Percentiles rank a stretch among this genome's conserved stretches.
Evolutionary conservation across 192 early-diverging fungal species (phyloP).

Genomic region (Coemansia guatemalensis): DNA sequence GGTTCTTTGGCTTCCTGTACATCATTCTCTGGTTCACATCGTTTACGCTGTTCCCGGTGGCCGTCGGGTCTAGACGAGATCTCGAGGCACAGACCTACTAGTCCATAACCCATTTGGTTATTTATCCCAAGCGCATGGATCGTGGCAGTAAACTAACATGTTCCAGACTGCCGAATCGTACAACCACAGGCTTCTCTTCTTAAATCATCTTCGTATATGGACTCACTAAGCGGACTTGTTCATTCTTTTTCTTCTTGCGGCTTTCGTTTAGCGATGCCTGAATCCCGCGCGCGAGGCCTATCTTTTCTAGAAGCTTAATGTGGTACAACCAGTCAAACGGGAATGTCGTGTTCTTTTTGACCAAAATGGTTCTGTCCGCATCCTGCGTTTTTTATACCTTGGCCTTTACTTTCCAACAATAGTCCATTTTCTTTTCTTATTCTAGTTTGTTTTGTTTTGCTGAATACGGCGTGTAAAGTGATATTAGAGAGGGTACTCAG

Average conservation of each 20-base stretch:
- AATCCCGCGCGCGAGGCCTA: background rate
- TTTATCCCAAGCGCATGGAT: background rate
- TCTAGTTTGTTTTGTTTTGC: background rate
- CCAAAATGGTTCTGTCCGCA: background rate
- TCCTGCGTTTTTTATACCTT: background rate
- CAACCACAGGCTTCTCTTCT: background rate
- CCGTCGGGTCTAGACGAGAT: conserved; percentile 1
- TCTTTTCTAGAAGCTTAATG: background rate
- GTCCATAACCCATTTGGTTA: background rate
- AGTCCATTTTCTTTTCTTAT: background rate
- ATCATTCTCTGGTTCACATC: conserved; percentile 51
- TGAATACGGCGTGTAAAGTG: conserved; percentile 1
- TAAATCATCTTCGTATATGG: background rate
- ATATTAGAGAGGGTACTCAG: background rate
- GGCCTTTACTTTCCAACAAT: background rate
- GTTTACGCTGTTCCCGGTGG: conserved; percentile 42
- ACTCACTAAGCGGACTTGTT: background rate
- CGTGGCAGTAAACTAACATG: background rate
- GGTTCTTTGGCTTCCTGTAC: conserved; percentile 45
- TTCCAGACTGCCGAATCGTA: background rate
- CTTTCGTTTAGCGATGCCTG: background rate
- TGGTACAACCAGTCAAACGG: background rate
- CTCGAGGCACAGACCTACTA: conserved; percentile 5
- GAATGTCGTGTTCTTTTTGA: background rate
- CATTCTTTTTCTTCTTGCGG: background rate